Base-by-base conservation (phyloP, 805 yeast species). In the Schizosaccharomyces lindneri region DNA sequence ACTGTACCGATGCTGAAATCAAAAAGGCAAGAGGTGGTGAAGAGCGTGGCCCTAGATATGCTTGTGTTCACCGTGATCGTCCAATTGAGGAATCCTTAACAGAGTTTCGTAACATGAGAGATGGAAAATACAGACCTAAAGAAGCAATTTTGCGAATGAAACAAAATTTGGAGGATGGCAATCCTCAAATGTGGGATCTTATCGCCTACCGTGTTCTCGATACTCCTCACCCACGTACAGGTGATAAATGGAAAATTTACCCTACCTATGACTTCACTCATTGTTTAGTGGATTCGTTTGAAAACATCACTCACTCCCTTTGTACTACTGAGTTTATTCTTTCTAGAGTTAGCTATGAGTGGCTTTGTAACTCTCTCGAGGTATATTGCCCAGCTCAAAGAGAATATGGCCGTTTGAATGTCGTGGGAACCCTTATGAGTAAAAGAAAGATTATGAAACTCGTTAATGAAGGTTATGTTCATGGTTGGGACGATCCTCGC, bases 171-270 rank as follows among this genome's bases (percentile, higher is more conserved):
- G 70, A 73, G 7, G 85, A 93, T 19, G 95, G 96, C 65, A 85
- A 87, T 65, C 99, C 99, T 19, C 98, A 93, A 75, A 93, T 93
- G 98, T 93, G 99, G 99, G 99, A 93, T 74, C 78, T 93, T 65
- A 93, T 93, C 64, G 98, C 98, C 13, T 93, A 93, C 75, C 81
- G 99, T 72, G 95, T 93, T 2, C 77, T 93, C 67, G 79, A 90
- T 67, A 88, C 95, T 15, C 81, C 88, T 43, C 98, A 93, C 73
- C 95, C 90, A 73, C 83, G 97, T 74, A 93, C 98, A 13, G 99
- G 97, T 62, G 84, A 81, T 70, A 86, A 86, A 73, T 93, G 99
- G 99, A 87, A 85, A 74, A 90, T 93, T 64, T 93, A 93, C 70
- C 99, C 99, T 66, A 93, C 99, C 29, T 93, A 93, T 71, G 99